Conservation (phyloP, 495 filamentous ascomycete genomes). For the Hypoxylon intermedium region DNA sequence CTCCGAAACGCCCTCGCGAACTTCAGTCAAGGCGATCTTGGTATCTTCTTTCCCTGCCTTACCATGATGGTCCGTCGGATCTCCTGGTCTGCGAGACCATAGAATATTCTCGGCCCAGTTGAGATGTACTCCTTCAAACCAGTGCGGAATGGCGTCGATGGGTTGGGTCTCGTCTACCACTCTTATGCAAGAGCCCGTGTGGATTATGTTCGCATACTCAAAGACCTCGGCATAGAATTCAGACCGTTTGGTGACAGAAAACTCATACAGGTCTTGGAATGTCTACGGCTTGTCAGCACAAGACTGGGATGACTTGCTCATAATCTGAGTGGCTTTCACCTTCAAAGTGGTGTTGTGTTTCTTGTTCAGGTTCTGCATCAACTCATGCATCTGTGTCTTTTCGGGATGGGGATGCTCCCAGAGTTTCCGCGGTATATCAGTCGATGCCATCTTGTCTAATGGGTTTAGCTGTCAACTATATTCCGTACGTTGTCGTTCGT, state of each 20-base stretch:
- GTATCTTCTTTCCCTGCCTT: constrained; percentile 69
- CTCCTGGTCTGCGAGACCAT: constrained; percentile 50
- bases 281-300: constrained; percentile 48
- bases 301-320: neutral
- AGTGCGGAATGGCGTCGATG: constrained; percentile 71
- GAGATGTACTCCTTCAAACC: constrained; percentile 69
- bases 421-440: constrained; percentile 55
- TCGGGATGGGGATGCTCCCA: constrained; percentile 64
- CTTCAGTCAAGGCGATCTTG: constrained; percentile 72
- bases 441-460: constrained; percentile 13
- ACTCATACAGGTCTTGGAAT: constrained; percentile 70
- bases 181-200: constrained; percentile 61
- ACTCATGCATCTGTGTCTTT: constrained; percentile 58
- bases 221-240: constrained; percentile 73
- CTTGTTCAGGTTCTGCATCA: constrained; percentile 58
- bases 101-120: constrained; percentile 73
- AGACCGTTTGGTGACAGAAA: constrained; percentile 64
- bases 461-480: neutral
- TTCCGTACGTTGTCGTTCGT: neutral
- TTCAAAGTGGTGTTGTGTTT: constrained; percentile 52
- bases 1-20: constrained; percentile 71
- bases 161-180: constrained; percentile 72
- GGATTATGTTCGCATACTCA: constrained; percentile 63
- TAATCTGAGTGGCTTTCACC: constrained; percentile 38
- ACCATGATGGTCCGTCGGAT: constrained; percentile 41